Conservation (phyloP, 805 yeast species). For the Cyberlindnera maclurae region DNA sequence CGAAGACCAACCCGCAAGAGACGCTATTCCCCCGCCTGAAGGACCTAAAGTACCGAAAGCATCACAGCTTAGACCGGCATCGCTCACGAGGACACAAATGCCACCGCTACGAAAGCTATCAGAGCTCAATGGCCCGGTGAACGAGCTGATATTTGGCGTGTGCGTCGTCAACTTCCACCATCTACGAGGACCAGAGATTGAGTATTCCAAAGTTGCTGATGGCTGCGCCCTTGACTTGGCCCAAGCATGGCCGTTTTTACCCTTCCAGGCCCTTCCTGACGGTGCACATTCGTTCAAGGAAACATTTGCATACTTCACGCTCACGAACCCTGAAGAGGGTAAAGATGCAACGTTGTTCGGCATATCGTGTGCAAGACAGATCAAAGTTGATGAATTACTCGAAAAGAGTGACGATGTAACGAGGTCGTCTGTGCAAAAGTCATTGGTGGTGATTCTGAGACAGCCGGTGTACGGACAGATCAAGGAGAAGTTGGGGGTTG, state of each 20-base stretch:
- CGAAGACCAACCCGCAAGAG: background rate
- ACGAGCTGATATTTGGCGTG: slow-evolving; percentile 60
- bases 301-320: slow-evolving; percentile 84
- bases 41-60: background rate
- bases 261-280: slow-evolving; percentile 94
- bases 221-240: slow-evolving; percentile 27
- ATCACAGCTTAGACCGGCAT: too few species aligned
- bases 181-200: slow-evolving; percentile 88
- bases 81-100: slow-evolving; percentile 1
- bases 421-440: slow-evolving; percentile 84
- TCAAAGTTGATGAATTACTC: slow-evolving; percentile 53
- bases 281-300: slow-evolving; percentile 93
- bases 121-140: slow-evolving; percentile 14
- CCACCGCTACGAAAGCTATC: slow-evolving; percentile 14
- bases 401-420: slow-evolving; percentile 59
- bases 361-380: slow-evolving; percentile 86
- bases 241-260: slow-evolving; percentile 72
- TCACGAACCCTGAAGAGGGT: slow-evolving; percentile 42
- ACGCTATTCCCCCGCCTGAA: background rate
- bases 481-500: slow-evolving; percentile 83
- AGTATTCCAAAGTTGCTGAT: slow-evolving; percentile 55
- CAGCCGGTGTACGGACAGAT: slow-evolving; percentile 86
- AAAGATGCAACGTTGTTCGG: slow-evolving; percentile 72
- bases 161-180: slow-evolving; percentile 93
- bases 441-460: slow-evolving; percentile 77